phyloP scores from a whole-genome alignment of 176 grass and related monocot genomes.

The Guadua angustifolia region DNA sequence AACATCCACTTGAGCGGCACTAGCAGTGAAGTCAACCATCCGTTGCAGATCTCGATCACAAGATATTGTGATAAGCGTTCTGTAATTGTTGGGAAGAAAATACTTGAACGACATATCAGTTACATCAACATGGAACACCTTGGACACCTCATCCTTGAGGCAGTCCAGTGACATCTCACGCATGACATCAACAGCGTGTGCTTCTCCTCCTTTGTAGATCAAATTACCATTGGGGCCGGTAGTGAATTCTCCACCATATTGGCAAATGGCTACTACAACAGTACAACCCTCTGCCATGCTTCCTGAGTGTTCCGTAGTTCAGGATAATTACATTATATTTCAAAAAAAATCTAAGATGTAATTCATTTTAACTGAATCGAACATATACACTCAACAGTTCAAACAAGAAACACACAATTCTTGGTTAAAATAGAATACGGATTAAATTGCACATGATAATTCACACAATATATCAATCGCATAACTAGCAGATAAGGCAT shows the following conservation, averaged over 20 bases:
- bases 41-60: conserved; percentile 87
- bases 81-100: conserved; percentile 87
- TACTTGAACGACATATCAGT: conserved; percentile 82
- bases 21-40: conserved; percentile 90
- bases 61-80: conserved; percentile 85
- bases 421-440: not conserved
- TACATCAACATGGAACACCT: conserved; percentile 78
- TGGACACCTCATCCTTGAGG: conserved; percentile 74
- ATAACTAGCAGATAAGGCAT: not conserved
- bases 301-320: conserved; percentile 1
- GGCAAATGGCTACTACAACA: conserved; percentile 88
- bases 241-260: conserved; percentile 87
- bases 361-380: not conserved
- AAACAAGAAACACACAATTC: not conserved
- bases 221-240: conserved; percentile 69
- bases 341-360: not conserved
- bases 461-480: not conserved
- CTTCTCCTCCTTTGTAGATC: conserved; percentile 90
- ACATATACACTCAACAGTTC: not conserved
- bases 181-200: conserved; percentile 79
- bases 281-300: conserved; percentile 35
- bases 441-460: not conserved
- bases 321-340: not conserved
- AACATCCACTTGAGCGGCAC: conserved; percentile 67
- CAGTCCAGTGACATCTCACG: conserved; percentile 69